Base-by-base conservation (phyloP, 2,329 filamentous ascomycete species). In the Kalmusia sp. region DNA sequence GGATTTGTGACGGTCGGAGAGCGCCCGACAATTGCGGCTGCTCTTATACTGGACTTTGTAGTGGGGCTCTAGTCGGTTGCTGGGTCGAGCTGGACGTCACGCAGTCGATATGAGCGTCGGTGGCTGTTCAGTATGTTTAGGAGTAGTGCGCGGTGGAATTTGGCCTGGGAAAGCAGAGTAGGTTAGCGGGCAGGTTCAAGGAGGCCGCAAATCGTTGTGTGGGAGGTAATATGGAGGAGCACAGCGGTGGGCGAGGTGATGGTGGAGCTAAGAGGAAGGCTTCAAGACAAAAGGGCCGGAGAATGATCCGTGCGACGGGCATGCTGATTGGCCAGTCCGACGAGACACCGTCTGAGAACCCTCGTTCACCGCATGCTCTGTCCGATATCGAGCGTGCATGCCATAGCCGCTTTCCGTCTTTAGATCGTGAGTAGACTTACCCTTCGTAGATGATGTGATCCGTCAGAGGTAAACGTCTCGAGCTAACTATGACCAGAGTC, bases 251-350 rank as follows among this genome's bases (percentile, higher is more conserved):
- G 43, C 15, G 60, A 64, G 52, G 62, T 64, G 59, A 52, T 63
- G 63, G 66, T 54, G 51, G 41, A 61, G 59, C 59, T 52, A 57
- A 59, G 55, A 58, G 62, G 59, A 61, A 58, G 65, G 44, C 44
- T 46, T 19, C 15, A 45, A 19, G 19, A 15, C 12, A 28, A 25
- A 45, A 30, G 41, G 43, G 28, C 43, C 43, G 12, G 21, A 8
- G 28, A 12, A 45, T 28, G 43, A 35, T 46, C 43, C 43, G 33
- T 46, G 49, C 46, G 43, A 17, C 44, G 15, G 24, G 27, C 19
- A 30, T 8, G 28, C 39, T 61, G 45, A 65, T 65, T 67, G 63
- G 64, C 60, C 50, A 57, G 54, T 35, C 44, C 52, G 58, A 61
- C 59, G 58, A 64, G 58, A 55, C 55, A 58, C 51, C 53, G 21